Percentiles rank a stretch among this genome's conserved stretches.
Evolutionary conservation across 139 green algal genomes (phyloP).

Genomic region (Volvox africanus): DNA sequence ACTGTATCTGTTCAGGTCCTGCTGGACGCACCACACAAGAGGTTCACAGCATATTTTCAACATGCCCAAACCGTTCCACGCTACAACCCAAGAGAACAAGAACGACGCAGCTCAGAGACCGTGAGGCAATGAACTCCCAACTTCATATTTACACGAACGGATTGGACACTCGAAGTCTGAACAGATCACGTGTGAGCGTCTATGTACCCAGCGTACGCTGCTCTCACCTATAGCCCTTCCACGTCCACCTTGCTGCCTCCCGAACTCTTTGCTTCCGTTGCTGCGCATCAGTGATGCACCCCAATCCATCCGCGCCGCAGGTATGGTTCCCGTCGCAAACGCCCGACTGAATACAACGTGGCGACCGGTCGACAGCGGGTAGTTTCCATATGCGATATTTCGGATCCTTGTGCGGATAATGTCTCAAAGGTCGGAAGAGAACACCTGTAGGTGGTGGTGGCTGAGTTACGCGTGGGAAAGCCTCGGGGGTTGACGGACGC

Average conservation of each 20-base stretch:
- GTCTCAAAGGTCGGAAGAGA: background rate
- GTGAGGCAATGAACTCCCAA: too few species aligned
- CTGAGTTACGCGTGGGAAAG: background rate
- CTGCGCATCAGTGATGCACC: constrained; percentile 62
- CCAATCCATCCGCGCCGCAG: constrained; percentile 60
- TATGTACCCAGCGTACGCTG: too few species aligned
- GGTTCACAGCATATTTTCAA: too few species aligned
- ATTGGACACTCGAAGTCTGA: too few species aligned
- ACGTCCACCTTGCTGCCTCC: constrained; percentile 71
- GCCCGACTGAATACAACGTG: constrained; percentile 64
- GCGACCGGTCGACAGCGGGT: constrained; percentile 61
- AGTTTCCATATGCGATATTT: constrained; percentile 56
- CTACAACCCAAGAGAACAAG: too few species aligned
- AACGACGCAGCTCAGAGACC: too few species aligned
- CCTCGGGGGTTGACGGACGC: background rate
- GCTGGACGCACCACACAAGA: too few species aligned
- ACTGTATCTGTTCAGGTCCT: too few species aligned
- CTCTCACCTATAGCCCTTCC: constrained; percentile 76
- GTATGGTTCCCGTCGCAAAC: constrained; percentile 79
- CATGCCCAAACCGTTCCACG: too few species aligned
- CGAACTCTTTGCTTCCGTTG: constrained; percentile 62
- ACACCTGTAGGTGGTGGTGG: too few species aligned
- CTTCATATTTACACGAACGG: too few species aligned
- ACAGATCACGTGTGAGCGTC: too few species aligned
- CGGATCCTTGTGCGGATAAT: constrained; percentile 33